These are phyloP conservation scores for Arctostaphylos glauca DNA, from an alignment of 148 eudicot species.

Conservation along the genomic window DNA sequence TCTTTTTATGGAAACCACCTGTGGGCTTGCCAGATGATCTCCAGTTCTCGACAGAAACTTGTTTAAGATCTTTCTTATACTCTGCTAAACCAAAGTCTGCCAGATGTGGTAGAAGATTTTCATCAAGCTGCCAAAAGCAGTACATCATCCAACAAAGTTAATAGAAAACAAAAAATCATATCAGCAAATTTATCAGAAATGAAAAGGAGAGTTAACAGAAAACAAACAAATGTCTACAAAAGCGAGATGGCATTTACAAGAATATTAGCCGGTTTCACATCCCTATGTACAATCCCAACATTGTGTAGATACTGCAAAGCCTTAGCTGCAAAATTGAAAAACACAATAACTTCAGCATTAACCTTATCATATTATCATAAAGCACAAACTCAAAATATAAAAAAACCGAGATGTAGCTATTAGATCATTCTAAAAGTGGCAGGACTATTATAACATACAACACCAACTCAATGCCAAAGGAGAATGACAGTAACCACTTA, in stretches of 20 bases:
- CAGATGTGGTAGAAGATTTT: conserved; percentile 58
- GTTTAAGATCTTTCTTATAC: conserved; percentile 63
- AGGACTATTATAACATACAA: neutral
- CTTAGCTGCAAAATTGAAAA: conserved; percentile 61
- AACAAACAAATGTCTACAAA: conserved; percentile 5
- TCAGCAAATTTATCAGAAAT: conserved; percentile 2
- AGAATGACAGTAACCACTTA: conserved; percentile 1
- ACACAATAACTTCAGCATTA: conserved; percentile 8
- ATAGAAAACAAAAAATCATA: conserved; percentile 4
- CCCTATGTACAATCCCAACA: conserved; percentile 90
- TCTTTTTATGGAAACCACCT: conserved; percentile 95
- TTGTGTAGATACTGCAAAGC: conserved; percentile 78
- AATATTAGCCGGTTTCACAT: conserved; percentile 93
- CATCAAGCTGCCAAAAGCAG: conserved; percentile 57
- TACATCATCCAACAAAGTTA: neutral
- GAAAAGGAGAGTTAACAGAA: neutral
- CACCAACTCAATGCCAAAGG: neutral
- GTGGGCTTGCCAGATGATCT: conserved; percentile 95
- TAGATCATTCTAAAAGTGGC: neutral
- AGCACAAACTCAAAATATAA: conserved; percentile 5
- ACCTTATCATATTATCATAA: neutral
- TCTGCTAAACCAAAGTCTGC: conserved; percentile 97
- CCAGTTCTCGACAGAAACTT: conserved; percentile 66
- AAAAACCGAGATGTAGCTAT: neutral
- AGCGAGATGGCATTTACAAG: conserved; percentile 58